Base-by-base conservation (phyloP, 352 stramenopile genomes). In the Phytophthora pistaciae region DNA sequence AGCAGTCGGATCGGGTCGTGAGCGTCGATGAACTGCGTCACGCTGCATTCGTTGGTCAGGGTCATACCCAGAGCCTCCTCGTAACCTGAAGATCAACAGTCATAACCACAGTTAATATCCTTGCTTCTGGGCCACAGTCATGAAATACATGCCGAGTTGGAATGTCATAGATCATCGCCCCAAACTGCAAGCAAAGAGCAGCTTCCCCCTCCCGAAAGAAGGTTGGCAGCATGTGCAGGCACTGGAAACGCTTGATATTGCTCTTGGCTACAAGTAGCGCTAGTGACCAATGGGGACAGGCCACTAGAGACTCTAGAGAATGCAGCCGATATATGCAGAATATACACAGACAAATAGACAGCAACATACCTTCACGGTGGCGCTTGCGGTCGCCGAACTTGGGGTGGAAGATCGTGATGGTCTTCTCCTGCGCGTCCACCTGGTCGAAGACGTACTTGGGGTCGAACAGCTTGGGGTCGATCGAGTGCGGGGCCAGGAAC, bases 381-480 rank as follows among this genome's bases (percentile, higher is more conserved):
- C 97, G 90, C 72, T 98, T 98, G 44, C 97, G 87, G 64, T 98
- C 90, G 10, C 96, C 93, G 65, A 98, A 99, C 74, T 99, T 98
- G 66, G 98, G 98, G 78, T 99, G 96, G 78, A 99, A 99, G 64
- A 99, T 98, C 25, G 93, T 98, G 29, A 99, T 91, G 18, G 84
- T 90, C 75, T 97, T 94, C 62, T 96, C 85, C 38, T 88, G 77
- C 16, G 77, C 62, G 68, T 98, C 93, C 11, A 99, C 84, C 67
- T 98, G 92, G 57, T 98, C 93, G 79, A 99, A 99, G 9, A 99
- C 97, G 78, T 97, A 96, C 82, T 98, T 99, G 13, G 97, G 97
- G 80, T 99, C 97, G 56, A 99, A 97, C 25, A 99, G 86, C 64
- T 98, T 95, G 1, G 97, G 84, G 80, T 99, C 98, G 72, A 99